Evolutionary conservation across 768 basidiomycete species (phyloP).

Genomic region (Psilocybe cubensis): DNA sequence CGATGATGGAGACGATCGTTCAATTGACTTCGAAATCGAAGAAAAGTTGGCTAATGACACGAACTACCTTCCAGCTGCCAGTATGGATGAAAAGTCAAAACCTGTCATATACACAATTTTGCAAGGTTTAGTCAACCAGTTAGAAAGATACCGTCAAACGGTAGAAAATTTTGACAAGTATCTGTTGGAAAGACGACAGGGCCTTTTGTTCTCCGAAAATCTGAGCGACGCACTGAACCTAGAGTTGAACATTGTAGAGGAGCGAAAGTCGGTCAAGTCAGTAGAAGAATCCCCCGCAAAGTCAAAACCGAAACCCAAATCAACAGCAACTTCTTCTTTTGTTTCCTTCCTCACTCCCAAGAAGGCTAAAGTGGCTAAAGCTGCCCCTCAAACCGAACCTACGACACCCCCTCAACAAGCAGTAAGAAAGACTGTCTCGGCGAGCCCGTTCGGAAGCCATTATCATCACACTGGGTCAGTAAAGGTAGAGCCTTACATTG

Average conservation of each 20-base stretch:
- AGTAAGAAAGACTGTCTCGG: slow-evolving; percentile 46
- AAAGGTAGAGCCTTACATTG: slow-evolving; percentile 70
- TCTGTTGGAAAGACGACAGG: slow-evolving; percentile 84
- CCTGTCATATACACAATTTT: slow-evolving; percentile 85
- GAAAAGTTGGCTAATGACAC: slow-evolving; percentile 62
- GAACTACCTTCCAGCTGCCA: slow-evolving; percentile 63
- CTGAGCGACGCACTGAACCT: slow-evolving; percentile 86
- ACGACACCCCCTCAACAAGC: slow-evolving; percentile 46
- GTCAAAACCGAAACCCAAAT: slow-evolving; percentile 52
- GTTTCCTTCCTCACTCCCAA: slow-evolving; percentile 83
- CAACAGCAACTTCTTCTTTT: slow-evolving; percentile 60
- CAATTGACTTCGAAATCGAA: slow-evolving; percentile 76
- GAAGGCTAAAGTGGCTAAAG: slow-evolving; percentile 53
- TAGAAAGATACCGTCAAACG: slow-evolving; percentile 76
- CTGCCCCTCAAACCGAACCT: slow-evolving; percentile 42
- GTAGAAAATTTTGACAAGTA: slow-evolving; percentile 85
- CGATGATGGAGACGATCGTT: slow-evolving; percentile 77
- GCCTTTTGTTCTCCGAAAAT: slow-evolving; percentile 90
- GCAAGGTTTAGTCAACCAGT: slow-evolving; percentile 76
- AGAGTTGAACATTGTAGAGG: slow-evolving; percentile 63
- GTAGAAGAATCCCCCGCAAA: slow-evolving; percentile 35
- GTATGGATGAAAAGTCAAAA: slow-evolving; percentile 70
- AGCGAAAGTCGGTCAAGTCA: slow-evolving; percentile 33
- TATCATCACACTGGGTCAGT: slow-evolving; percentile 80
- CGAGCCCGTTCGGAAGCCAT: slow-evolving; percentile 85